Evolutionary conservation across 352 stramenopile genomes (phyloP), one percentile per base, ranked within the genome.

Genomic region (Nothophytophthora sp.): DNA sequence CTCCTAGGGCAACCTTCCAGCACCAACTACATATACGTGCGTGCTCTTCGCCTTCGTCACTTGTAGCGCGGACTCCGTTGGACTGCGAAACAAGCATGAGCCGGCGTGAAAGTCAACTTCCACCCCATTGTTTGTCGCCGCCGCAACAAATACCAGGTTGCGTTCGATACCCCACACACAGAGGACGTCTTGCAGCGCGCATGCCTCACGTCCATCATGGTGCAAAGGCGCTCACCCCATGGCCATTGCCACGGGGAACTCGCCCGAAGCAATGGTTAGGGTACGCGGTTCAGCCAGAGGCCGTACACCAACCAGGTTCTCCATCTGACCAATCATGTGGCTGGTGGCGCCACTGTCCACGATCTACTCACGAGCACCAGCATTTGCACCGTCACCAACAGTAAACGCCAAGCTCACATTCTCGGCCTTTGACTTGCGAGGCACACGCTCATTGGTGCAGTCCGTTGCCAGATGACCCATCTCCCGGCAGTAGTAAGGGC

Each of bases 301-400:
- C n/a, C 22, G 48, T 22, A 49, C 42, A 13, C 23, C 29, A 15
- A 33, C 28, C 28, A 42, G 11, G 35, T 56, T 56, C n/a, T 56
- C 38, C 2, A 49, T 10, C 15, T 56, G 48, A n/a, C 38, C 30
- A 7, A 30, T 56, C 48, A 49, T 55, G 37, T 56, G 30, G 29
- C 35, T 41, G 5, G 35, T 41, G 18, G 35, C 32, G 13, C 35
- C 35, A 13, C 35, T 41, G 35, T 41, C 35, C 9, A 41, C 35
- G 19, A 37, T 37, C 32, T 15, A 37, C 15, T n/a, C 32, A 8
- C 32, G n/a, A 11, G n/a, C 19, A n/a, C 32, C 32, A n/a, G 6
- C 32, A 37, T 37, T n/a, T n/a, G 12, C 15, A 5, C n/a, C 32
- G 12, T 37, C 32, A 16, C 19, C 32, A 11, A 37, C 32, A 37